Conservation (phyloP, 2,329 filamentous ascomycete genomes). For the Massarina eburnea region DNA sequence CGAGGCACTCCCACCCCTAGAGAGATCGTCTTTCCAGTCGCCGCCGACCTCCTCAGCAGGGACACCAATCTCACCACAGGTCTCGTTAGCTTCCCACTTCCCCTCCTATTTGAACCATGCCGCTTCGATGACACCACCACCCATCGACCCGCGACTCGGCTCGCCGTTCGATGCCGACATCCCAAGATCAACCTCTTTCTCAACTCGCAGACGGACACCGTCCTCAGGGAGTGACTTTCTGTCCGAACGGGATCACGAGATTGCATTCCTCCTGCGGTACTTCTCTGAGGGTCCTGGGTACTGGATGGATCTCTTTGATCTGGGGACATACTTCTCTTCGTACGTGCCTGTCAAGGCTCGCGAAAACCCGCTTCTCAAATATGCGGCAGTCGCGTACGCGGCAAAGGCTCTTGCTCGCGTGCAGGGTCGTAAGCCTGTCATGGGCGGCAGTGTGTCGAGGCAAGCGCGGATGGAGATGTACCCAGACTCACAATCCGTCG, state of each 20-base stretch:
- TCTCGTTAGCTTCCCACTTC: constrained; percentile 53
- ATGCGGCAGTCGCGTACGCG: constrained; percentile 62
- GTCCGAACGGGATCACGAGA: constrained; percentile 53
- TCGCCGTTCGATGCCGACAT: constrained; percentile 33
- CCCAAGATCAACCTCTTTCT: constrained; percentile 25
- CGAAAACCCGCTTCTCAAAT: constrained; percentile 53
- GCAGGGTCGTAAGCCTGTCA: constrained; percentile 53
- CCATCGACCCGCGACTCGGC: constrained; percentile 38
- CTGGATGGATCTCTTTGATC: constrained; percentile 61
- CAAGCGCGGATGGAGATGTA: constrained; percentile 57
- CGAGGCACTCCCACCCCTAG: constrained; percentile 28
- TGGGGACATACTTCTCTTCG: constrained; percentile 61
- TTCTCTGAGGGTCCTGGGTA: constrained; percentile 62
- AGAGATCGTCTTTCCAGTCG: constrained; percentile 26
- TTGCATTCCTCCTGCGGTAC: constrained; percentile 61
- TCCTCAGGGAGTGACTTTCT: constrained; percentile 23
- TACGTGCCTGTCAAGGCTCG: constrained; percentile 60
- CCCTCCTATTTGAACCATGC: constrained; percentile 54
- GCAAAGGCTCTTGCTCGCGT: constrained; percentile 63
- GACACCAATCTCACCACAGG: constrained; percentile 45
- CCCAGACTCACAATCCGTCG: constrained; percentile 50
- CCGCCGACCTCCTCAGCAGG: constrained; percentile 31
- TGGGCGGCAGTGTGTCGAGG: constrained; percentile 50
- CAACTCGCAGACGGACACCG: constrained; percentile 26
- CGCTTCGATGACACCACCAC: constrained; percentile 32